Percentiles rank a stretch among this genome's conserved stretches.
Conservation (phyloP, 306 rosid species). For the Cucurbita ficifolia region DNA sequence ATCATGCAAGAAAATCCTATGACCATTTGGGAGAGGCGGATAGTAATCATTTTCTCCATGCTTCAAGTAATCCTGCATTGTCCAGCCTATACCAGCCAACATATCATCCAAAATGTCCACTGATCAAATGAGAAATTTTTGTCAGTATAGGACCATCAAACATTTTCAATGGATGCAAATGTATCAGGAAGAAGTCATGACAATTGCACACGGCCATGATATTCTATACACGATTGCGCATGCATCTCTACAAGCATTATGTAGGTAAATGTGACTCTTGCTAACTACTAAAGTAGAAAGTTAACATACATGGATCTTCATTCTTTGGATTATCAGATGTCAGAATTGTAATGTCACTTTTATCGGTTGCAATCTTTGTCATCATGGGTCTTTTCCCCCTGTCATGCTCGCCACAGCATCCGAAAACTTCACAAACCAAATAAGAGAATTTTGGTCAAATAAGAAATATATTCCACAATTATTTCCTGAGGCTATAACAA, state of each 20-base stretch:
- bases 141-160: constrained; percentile 12
- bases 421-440: constrained; percentile 42
- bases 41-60: constrained; percentile 86
- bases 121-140: constrained; percentile 17
- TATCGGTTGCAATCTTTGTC: constrained; percentile 89
- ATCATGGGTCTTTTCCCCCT: constrained; percentile 88
- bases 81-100: constrained; percentile 94
- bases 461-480: constrained; percentile 6
- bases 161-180: not conserved
- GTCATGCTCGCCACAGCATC: constrained; percentile 65
- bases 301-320: constrained; percentile 84
- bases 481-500: not conserved
- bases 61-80: constrained; percentile 92
- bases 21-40: constrained; percentile 90
- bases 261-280: not conserved
- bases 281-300: not conserved
- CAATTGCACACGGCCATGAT: not conserved
- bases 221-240: not conserved
- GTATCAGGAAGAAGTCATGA: not conserved
- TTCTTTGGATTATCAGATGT: constrained; percentile 75
- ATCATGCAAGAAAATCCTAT: constrained; percentile 85
- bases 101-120: constrained; percentile 95
- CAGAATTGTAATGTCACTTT: constrained; percentile 80
- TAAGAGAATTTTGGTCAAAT: not conserved
- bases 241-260: not conserved